Base-by-base conservation (phyloP, 208 protist genomes). In the Crithidia bombi region DNA sequence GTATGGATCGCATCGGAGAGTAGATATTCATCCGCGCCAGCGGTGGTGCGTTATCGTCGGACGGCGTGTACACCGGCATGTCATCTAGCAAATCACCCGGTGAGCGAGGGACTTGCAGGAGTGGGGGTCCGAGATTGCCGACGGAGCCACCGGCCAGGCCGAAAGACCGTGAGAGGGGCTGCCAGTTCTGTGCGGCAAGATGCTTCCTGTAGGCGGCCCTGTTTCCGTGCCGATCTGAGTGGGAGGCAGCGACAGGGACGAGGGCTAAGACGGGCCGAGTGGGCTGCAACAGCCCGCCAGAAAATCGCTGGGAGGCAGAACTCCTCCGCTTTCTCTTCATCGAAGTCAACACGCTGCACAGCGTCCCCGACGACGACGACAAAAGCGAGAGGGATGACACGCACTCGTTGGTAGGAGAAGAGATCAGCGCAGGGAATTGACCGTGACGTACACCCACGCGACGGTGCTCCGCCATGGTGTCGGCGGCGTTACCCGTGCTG, bases 41-140 rank as follows among this genome's bases (percentile, higher is more conserved):
- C 30, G 74, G 63, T 10, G 86, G 86, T 25, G 76, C 86, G n/a
- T 78, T 81, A 1, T 58, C 32, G 59, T 91, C 86, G 72, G 79
- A 76, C 0, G 86, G 80, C 3, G 75, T 43, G 73, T 88, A 86
- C 35, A 71, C 78, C 26, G 84, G 79, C 46, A 83, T 76, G 49
- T 84, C 78, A 30, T 73, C 78, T 19, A 86, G 52, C 28, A 76
- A 47, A 32, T 79, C 73, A n/a, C 52, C 49, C 6, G 72, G 75
- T 4, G 69, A 38, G 3, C 54, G 70, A 2, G 23, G 28, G 15
- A 51, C 44, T 21, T n/a, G 19, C 28, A 43, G 25, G 19, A 46
- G 55, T 52, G 14, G 39, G 21, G 44, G 44, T 14, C 35, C 55
- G 30, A 21, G 21, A 14, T 50, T 50, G 21, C 14, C 5, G 54